Evolutionary conservation across 73 alveolate genomes (phyloP).

Genomic region (Loxodes magnus): DNA sequence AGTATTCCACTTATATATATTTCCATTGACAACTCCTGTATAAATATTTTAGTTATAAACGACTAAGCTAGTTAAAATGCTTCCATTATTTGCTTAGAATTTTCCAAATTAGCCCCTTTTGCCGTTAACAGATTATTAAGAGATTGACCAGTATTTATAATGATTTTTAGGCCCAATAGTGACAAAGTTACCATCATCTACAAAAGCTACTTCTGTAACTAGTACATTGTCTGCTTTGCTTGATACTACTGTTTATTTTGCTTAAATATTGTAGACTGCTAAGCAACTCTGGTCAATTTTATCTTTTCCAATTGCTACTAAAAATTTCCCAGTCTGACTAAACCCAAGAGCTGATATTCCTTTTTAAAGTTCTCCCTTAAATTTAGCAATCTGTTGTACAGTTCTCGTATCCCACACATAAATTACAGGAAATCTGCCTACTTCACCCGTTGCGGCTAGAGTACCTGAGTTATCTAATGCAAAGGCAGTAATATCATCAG

Average conservation of each 20-base stretch:
- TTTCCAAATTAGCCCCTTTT: constrained; percentile 66
- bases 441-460: constrained; percentile 88
- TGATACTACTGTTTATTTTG: constrained; percentile 24
- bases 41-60: constrained; percentile 38
- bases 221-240: constrained; percentile 69
- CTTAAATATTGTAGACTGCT: constrained; percentile 55
- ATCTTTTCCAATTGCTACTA: constrained; percentile 70
- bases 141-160: constrained; percentile 69
- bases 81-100: constrained; percentile 29
- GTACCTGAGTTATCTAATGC: constrained; percentile 59
- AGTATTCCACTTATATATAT: constrained; percentile 55
- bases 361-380: constrained; percentile 48
- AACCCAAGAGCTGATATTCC: constrained; percentile 66
- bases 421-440: constrained; percentile 62
- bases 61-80: constrained; percentile 46
- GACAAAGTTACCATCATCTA: constrained; percentile 64
- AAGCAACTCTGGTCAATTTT: constrained; percentile 65
- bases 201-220: constrained; percentile 67
- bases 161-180: constrained; percentile 90
- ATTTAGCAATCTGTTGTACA: constrained; percentile 41
- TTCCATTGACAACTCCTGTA: constrained; percentile 76
- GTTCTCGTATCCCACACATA: constrained; percentile 82
- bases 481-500: constrained; percentile 76
- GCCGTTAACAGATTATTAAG: constrained; percentile 37
- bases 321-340: constrained; percentile 61